These are phyloP conservation scores for Mycena vulgaris DNA, from an alignment of 768 basidiomycete species.

Conservation along the genomic window DNA sequence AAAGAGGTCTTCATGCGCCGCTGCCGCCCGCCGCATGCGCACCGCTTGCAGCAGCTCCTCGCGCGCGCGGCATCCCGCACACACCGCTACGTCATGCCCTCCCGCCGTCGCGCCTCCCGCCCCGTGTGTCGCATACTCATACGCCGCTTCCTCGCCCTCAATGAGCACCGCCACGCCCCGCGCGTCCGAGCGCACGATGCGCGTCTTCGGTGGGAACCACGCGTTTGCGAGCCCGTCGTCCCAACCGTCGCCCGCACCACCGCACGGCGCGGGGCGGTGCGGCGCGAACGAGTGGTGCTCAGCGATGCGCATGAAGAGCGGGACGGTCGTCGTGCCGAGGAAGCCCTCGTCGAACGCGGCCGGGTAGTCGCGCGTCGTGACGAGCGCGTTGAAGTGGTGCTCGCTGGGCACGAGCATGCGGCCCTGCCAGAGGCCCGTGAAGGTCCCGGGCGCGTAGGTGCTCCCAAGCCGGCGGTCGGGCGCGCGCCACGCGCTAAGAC, in stretches of 20 bases:
- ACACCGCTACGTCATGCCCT: constrained; percentile 54
- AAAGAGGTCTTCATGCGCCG: constrained; percentile 18
- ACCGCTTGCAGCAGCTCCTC: constrained; percentile 37
- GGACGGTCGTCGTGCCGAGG: constrained; percentile 55
- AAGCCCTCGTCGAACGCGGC: constrained; percentile 44
- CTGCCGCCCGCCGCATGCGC: constrained; percentile 11
- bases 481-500: constrained; percentile 45
- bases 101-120: too few species aligned
- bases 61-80: constrained; percentile 40
- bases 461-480: constrained; percentile 39
- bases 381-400: constrained; percentile 46
- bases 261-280: background rate
- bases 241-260: constrained; percentile 30
- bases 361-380: constrained; percentile 42
- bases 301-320: constrained; percentile 71
- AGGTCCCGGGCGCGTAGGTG: constrained; percentile 60
- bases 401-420: constrained; percentile 67
- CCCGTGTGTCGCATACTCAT: constrained; percentile 60
- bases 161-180: constrained; percentile 24
- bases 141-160: constrained; percentile 39
- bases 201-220: constrained; percentile 53
- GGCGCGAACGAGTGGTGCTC: constrained; percentile 64
- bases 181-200: constrained; percentile 32
- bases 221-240: constrained; percentile 58
- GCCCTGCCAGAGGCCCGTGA: constrained; percentile 74